phyloP scores from a whole-genome alignment of 1,284 basidiomycete genomes.

The Ustilago loliicola region DNA sequence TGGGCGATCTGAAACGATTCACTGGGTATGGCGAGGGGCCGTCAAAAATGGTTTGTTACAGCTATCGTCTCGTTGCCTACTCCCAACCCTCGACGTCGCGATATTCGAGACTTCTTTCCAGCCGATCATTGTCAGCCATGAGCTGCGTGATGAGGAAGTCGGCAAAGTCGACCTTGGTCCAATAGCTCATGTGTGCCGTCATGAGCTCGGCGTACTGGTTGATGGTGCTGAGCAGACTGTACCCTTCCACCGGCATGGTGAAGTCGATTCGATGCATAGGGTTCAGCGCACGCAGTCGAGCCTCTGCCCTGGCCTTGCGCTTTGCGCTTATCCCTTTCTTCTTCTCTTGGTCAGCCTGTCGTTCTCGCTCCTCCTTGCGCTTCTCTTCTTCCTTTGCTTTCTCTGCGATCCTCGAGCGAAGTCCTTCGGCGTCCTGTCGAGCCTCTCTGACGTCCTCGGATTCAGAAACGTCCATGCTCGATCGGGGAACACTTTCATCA shows the following conservation, averaged over 20 bases:
- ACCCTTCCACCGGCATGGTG: conserved; percentile 55
- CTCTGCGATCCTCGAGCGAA: conserved; percentile 22
- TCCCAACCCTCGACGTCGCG: conserved; percentile 50
- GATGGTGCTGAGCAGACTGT: conserved; percentile 48
- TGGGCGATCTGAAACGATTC: no score
- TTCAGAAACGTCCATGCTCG: conserved; percentile 34
- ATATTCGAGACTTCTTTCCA: conserved; percentile 41
- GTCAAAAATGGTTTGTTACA: no score
- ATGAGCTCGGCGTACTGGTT: conserved; percentile 63
- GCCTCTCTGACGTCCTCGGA: conserved; percentile 36
- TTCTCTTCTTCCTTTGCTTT: conserved; percentile 35
- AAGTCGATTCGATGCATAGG: conserved; percentile 53
- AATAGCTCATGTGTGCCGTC: conserved; percentile 65
- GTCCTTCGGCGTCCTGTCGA: conserved; percentile 14
- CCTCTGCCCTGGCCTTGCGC: conserved; percentile 37
- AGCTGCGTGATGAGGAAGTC: conserved; percentile 64
- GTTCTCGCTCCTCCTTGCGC: conserved; percentile 35
- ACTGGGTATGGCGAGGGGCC: no score
- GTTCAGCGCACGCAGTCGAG: conserved; percentile 46
- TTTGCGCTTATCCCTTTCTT: conserved; percentile 43
- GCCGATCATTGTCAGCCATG: conserved; percentile 44
- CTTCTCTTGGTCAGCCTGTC: conserved; percentile 29
- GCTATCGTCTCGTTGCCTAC: conserved; percentile 4
- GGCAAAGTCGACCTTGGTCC: conserved; percentile 61
- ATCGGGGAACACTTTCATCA: conserved; percentile 19